Evolutionary conservation across 2,329 filamentous ascomycete species (phyloP), one percentile per base, ranked within the genome.

Genomic region (Exophiala sp.): DNA sequence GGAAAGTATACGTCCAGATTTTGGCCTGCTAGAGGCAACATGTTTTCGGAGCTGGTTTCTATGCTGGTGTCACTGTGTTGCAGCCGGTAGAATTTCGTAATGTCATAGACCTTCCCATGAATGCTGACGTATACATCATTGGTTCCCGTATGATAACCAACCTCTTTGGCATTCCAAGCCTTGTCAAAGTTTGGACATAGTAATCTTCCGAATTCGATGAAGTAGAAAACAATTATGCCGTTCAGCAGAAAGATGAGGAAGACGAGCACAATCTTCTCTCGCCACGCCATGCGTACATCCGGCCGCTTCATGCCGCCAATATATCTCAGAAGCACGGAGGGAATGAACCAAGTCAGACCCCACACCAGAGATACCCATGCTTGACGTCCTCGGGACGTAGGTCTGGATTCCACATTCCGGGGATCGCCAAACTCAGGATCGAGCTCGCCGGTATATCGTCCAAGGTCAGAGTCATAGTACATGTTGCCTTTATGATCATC

Each of bases 221-320:
- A 96, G 79, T 88, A 95, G 71, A 98, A 98, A 50, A 96, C 76
- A 54, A 98, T 80, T 22, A 80, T 64, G 32, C 66, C 88, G 68
- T 98, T 98, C 59, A 95, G 70, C 10, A 98, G 62, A 23, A 86
- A 65, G 60, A 98, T 97, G 45, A 95, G 62, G 51, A 86, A 73
- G 40, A 90, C 82, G 9, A 98, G 73, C 0, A 93, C 85, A 9
- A 98, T 44, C 70, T 98, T 98, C 64, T 98, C 93, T 68, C 93
- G 81, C 93, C 93, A 98, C 0, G 93, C 93, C 81, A 96, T 86
- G 21, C 93, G 86, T 7, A 98, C 88, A 70, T 98, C 93, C 1
- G 90, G 93, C 48, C 93, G 83, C 71, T 95, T 94, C 93, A 98
- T 98, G 18, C 91, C 86, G 24, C 93, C 93, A 50, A 97, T 64